These are phyloP conservation scores for Orbilia oligospora DNA, from an alignment of 2,329 filamentous ascomycete species.

Conservation along the genomic window DNA sequence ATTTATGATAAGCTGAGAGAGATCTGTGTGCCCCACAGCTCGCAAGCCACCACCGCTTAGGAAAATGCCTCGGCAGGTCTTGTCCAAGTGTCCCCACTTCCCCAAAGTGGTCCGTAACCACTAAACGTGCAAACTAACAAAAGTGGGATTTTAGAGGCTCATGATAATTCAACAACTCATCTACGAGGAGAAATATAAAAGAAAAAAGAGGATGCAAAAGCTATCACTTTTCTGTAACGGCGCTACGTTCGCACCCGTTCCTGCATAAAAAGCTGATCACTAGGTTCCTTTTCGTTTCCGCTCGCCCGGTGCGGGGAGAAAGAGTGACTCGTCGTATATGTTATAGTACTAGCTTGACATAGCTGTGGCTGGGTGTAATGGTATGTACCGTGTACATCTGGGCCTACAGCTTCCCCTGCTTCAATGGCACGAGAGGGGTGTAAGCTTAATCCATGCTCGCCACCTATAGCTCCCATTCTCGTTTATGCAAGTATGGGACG, in stretches of 20 bases:
- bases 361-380: background rate
- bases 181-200: background rate
- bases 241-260: slow-evolving; percentile 55
- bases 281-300: slow-evolving; percentile 44
- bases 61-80: slow-evolving; percentile 34
- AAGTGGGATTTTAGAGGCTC: background rate
- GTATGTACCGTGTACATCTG: slow-evolving; percentile 28
- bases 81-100: background rate
- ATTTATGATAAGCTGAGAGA: slow-evolving; percentile 23
- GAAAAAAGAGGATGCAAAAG: background rate
- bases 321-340: background rate
- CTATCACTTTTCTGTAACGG: slow-evolving; percentile 32
- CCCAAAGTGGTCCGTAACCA: background rate
- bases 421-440: background rate
- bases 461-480: background rate
- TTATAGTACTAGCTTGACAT: slow-evolving; percentile 11
- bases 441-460: slow-evolving; percentile 18
- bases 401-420: slow-evolving; percentile 17
- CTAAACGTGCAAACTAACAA: background rate
- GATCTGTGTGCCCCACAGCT: slow-evolving; percentile 27
- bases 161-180: slow-evolving; percentile 9
- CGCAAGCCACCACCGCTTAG: slow-evolving; percentile 6
- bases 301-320: slow-evolving; percentile 55
- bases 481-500: slow-evolving; percentile 37
- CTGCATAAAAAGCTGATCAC: slow-evolving; percentile 44